phyloP scores from a whole-genome alignment of 257 asterid species.

The Fraxinus cuspidata region DNA sequence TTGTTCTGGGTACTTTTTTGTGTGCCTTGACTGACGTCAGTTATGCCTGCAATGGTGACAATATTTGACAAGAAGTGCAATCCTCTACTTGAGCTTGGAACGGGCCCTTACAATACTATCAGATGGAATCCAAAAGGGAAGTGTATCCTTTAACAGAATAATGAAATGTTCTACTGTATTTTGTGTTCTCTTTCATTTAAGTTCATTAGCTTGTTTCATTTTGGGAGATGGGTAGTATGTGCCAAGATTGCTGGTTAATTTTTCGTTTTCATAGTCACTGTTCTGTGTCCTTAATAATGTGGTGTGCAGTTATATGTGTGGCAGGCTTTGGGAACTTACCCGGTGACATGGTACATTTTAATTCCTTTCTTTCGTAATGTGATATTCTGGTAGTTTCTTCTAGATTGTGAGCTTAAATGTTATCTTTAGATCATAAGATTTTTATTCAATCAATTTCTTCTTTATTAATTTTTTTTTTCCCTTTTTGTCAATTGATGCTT shows the following conservation, averaged over 20 bases:
- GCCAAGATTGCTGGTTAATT: not conserved
- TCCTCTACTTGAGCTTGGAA: conserved; percentile 91
- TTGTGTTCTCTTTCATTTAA: not conserved
- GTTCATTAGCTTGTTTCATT: conserved; percentile 15
- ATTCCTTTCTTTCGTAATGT: conserved; percentile 17
- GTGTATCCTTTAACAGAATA: conserved; percentile 70
- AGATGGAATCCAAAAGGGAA: conserved; percentile 98
- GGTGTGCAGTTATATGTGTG: conserved; percentile 72
- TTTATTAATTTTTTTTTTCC: not conserved
- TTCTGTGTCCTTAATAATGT: conserved; percentile 58
- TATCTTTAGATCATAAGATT: not conserved
- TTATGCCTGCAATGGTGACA: conserved; percentile 98
- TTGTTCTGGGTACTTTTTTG: conserved; percentile 16
- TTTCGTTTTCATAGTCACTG: not conserved
- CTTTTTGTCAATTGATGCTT: not conserved
- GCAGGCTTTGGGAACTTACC: conserved; percentile 99
- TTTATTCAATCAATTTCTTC: not conserved
- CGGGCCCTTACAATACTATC: conserved; percentile 89
- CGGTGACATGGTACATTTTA: conserved; percentile 82
- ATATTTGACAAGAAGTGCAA: conserved; percentile 91
- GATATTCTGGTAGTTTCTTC: conserved; percentile 17
- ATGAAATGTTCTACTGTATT: conserved; percentile 8
- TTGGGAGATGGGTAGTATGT: not conserved
- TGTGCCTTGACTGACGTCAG: conserved; percentile 70
- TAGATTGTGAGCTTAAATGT: not conserved